These are phyloP conservation scores for Fusarium tricinctum DNA, from an alignment of 2,329 filamentous ascomycete genomes.

Conservation along the genomic window DNA sequence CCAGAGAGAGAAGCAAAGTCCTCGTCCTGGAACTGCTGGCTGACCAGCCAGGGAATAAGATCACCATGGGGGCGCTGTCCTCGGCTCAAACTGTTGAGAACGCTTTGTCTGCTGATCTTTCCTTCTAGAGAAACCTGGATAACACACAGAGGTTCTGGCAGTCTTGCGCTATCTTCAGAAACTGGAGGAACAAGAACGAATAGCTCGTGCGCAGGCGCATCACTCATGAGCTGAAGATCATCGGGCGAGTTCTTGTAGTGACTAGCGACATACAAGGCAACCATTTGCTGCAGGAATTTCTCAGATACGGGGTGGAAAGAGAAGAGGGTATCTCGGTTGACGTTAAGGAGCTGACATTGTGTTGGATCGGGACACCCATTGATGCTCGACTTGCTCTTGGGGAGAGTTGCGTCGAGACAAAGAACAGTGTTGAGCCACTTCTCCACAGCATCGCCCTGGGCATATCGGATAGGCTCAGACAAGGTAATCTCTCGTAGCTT, in stretches of 20 bases:
- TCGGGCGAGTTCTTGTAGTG: conserved; percentile 99
- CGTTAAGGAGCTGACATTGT: conserved; percentile 90
- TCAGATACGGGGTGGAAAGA: conserved; percentile 98
- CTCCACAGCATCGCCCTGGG: conserved; percentile 90
- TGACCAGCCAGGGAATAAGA: conserved; percentile 96
- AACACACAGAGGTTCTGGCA: conserved; percentile 94
- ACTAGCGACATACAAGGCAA: conserved; percentile 95
- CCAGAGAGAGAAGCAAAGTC: conserved; percentile 95
- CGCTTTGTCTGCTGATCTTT: conserved; percentile 92
- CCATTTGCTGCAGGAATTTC: conserved; percentile 98
- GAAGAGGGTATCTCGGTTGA: conserved; percentile 97
- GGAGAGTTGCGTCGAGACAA: conserved; percentile 92
- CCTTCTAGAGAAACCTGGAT: conserved; percentile 96
- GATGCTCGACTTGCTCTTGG: conserved; percentile 78
- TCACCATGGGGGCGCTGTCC: conserved; percentile 92
- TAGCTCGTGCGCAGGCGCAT: conserved; percentile 95
- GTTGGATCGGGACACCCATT: conserved; percentile 91
- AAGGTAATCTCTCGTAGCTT: conserved; percentile 93
- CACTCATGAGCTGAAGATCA: conserved; percentile 98
- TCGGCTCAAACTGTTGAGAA: conserved; percentile 88
- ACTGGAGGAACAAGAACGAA: conserved; percentile 94
- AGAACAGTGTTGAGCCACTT: conserved; percentile 96
- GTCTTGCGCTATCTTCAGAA: conserved; percentile 78
- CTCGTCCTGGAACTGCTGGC: conserved; percentile 97
- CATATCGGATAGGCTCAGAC: conserved; percentile 94